Evolutionary conservation across 2,329 filamentous ascomycete genomes (phyloP), one percentile per base, ranked within the genome.

Genomic region (Beauveria medogensis): DNA sequence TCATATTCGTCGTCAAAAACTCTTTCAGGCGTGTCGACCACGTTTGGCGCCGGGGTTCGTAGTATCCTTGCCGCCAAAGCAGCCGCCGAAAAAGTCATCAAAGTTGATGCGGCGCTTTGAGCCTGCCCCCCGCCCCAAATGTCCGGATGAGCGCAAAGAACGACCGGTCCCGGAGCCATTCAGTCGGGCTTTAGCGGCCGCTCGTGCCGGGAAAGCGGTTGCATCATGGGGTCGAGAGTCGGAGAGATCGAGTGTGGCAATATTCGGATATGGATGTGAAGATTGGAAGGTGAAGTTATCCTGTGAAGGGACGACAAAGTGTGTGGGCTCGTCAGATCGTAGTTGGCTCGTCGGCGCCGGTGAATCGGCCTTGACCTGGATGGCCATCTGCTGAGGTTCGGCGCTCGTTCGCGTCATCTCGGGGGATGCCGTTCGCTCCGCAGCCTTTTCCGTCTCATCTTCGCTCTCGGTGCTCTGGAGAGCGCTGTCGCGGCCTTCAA

Each of bases 41-140:
- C 82, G 74, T 70, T 85, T 85, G 47, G 75, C 73, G 41, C 73
- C 72, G 34, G 74, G 75, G 16, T 78, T 77, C 64, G 81, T 81
- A 40, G 78, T 71, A 63, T 90, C 87, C 69, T 87, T 88, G 48
- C 82, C 82, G 62, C 81, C 81, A 55, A 89, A 71, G 64, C 83
- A 85, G 58, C 84, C 83, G 8, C 91, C 88, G 69, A 92, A 92
- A 59, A 91, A 86, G 68, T 92, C 89, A 26, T 85, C 83, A 67
- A 90, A 82, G 67, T 89, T 88, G 66, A 90, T 81, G 67, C 88
- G 83, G 47, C 89, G 82, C 72, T 93, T 93, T 66, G 85, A 81
- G 2, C 89, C 89, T 9, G 87, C 83, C 7, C 84, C 85, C 62
- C 81, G 81, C 5, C 85, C 85, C 9, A 90, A 74, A 53, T 81